A percentile compares a stretch with the other conserved stretches of the same genome.
Conservation (phyloP, 2,329 filamentous ascomycete species). For the Monosporascus sp. region DNA sequence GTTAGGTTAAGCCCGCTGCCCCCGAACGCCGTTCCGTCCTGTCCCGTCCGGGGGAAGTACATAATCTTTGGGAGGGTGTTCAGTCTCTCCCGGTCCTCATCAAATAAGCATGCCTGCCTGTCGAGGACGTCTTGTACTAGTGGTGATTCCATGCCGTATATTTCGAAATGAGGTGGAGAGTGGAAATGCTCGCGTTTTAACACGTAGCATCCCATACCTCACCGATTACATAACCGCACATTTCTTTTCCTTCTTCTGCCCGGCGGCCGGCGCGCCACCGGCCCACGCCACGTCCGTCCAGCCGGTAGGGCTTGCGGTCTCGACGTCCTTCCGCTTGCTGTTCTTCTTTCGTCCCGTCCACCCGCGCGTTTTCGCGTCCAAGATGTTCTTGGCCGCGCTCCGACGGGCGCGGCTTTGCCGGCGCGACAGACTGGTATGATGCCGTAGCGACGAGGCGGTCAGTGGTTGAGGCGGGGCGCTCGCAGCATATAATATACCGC, state of each 20-base stretch:
- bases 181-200: too few species aligned
- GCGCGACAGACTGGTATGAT: constrained; percentile 39
- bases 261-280: constrained; percentile 19
- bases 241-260: constrained; percentile 36
- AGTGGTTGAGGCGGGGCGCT: constrained; percentile 29
- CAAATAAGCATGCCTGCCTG: too few species aligned
- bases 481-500: neutral
- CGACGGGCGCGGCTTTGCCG: constrained; percentile 53
- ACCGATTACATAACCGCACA: constrained; percentile 48
- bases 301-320: constrained; percentile 39
- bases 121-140: too few species aligned
- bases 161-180: too few species aligned
- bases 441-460: constrained; percentile 32
- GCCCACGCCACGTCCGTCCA: constrained; percentile 49
- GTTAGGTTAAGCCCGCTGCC: too few species aligned
- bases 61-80: too few species aligned
- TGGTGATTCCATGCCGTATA: too few species aligned
- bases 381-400: constrained; percentile 58
- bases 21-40: too few species aligned
- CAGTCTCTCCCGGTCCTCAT: too few species aligned
- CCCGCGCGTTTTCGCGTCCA: constrained; percentile 53
- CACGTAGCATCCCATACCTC: neutral
- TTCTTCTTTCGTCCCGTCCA: constrained; percentile 43
- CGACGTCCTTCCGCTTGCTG: constrained; percentile 32
- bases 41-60: too few species aligned